Evolutionary conservation across 352 stramenopile species (phyloP).

Genomic region (Phytophthora rubi): DNA sequence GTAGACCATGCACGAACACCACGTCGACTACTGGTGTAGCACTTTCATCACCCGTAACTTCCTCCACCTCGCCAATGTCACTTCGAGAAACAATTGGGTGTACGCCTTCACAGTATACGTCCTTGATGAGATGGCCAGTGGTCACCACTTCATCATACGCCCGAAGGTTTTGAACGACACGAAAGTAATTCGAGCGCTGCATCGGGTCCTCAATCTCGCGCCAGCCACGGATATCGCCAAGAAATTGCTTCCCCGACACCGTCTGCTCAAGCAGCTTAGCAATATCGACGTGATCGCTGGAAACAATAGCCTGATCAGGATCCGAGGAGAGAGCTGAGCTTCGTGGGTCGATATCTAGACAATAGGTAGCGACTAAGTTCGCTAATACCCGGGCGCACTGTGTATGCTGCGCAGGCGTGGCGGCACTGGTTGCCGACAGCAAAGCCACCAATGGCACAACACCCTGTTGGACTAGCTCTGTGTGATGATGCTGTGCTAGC

Average conservation of each 20-base stretch:
- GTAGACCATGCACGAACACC: slow-evolving; percentile 86
- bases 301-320: slow-evolving; percentile 8
- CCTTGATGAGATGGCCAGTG: slow-evolving; percentile 37
- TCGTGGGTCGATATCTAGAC: slow-evolving; percentile 44
- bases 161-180: slow-evolving; percentile 68
- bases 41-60: slow-evolving; percentile 7
- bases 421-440: slow-evolving; percentile 43
- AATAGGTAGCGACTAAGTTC: slow-evolving; percentile 71
- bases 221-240: slow-evolving; percentile 51
- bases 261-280: slow-evolving; percentile 55
- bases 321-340: slow-evolving; percentile 36
- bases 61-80: slow-evolving; percentile 9
- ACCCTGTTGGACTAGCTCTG: slow-evolving; percentile 69
- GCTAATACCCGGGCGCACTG: slow-evolving; percentile 81
- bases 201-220: slow-evolving; percentile 59
- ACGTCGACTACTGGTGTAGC: slow-evolving; percentile 55
- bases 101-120: slow-evolving; percentile 81
- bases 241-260: slow-evolving; percentile 47
- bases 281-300: slow-evolving; percentile 62
- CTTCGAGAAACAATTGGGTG: slow-evolving; percentile 69
- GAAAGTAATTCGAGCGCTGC: slow-evolving; percentile 77
- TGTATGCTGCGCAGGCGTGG: slow-evolving; percentile 38
- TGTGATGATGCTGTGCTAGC: slow-evolving; percentile 67
- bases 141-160: slow-evolving; percentile 59
- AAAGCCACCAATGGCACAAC: slow-evolving; percentile 69